phyloP scores from a whole-genome alignment of 75 land plant species.

The Cunninghamia lanceolata region DNA sequence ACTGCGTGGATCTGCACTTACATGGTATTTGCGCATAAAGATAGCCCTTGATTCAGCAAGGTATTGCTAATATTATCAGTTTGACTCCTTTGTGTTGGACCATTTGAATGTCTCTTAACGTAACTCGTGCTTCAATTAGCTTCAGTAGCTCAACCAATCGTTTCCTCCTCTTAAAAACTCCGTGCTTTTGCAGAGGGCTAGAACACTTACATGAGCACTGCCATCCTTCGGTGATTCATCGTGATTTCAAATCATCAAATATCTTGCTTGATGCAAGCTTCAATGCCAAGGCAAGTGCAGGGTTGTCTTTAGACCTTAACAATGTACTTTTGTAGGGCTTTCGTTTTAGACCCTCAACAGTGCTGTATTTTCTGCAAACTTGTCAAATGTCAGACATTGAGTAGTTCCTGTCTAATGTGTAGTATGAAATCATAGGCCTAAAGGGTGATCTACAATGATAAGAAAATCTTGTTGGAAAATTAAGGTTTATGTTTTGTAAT shows the following conservation, averaged over 20 bases:
- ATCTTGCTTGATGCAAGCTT: conserved; percentile 85
- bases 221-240: conserved; percentile 82
- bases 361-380: background rate
- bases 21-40: conserved; percentile 79
- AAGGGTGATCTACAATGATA: background rate
- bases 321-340: background rate
- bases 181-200: conserved; percentile 59
- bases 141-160: background rate
- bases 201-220: conserved; percentile 88
- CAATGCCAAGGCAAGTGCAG: conserved; percentile 77
- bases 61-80: conserved; percentile 20
- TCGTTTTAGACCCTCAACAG: background rate
- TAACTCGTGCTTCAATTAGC: background rate
- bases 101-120: background rate
- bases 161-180: background rate
- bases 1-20: conserved; percentile 60
- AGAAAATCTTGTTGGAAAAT: too few relatives aligned
- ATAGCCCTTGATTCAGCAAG: conserved; percentile 91
- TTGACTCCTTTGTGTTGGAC: background rate
- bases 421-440: background rate
- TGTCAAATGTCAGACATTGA: background rate
- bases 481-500: too few relatives aligned
- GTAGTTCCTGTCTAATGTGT: conserved; percentile 3
- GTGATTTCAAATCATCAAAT: conserved; percentile 96
- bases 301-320: background rate